Evolutionary conservation across 2,329 filamentous ascomycete species (phyloP).

Genomic region (Coleophoma eucalyptorum): DNA sequence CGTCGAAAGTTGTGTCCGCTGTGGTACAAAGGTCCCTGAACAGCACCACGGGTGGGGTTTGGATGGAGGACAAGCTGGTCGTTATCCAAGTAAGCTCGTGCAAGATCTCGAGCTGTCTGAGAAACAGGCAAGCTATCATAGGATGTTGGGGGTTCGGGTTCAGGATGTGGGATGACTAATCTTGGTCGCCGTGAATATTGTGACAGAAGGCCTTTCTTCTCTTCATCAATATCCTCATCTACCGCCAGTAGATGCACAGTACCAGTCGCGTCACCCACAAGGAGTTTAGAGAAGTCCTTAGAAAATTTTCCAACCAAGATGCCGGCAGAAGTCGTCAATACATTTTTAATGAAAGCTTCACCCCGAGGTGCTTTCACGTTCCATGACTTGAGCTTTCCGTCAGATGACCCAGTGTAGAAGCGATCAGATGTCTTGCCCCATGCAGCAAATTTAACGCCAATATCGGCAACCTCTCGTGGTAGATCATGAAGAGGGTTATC

Average conservation of each 20-base stretch:
- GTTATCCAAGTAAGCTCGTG: constrained; percentile 31
- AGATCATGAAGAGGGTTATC: constrained; percentile 23
- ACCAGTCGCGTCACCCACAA: constrained; percentile 59
- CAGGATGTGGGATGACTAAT: constrained; percentile 43
- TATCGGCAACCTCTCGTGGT: constrained; percentile 48
- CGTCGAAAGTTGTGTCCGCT: constrained; percentile 39
- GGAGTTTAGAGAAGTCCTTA: constrained; percentile 48
- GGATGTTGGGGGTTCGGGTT: constrained; percentile 40
- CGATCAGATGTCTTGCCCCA: constrained; percentile 55
- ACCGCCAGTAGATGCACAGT: constrained; percentile 52
- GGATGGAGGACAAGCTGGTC: constrained; percentile 37
- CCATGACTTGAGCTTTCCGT: constrained; percentile 61
- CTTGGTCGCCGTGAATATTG: constrained; percentile 35
- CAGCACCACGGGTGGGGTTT: constrained; percentile 47
- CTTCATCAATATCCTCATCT: constrained; percentile 28
- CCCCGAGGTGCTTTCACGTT: constrained; percentile 43
- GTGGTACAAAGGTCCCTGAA: constrained; percentile 51
- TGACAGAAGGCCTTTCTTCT: neutral
- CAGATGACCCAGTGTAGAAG: constrained; percentile 61
- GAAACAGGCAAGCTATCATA: constrained; percentile 4
- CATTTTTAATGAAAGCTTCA: constrained; percentile 44
- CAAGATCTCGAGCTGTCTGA: constrained; percentile 22
- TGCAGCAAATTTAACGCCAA: constrained; percentile 59
- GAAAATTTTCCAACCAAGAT: constrained; percentile 58
- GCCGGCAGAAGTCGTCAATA: constrained; percentile 51